Conservation (phyloP, 2,329 filamentous ascomycete genomes). For the Nemania serpens region DNA sequence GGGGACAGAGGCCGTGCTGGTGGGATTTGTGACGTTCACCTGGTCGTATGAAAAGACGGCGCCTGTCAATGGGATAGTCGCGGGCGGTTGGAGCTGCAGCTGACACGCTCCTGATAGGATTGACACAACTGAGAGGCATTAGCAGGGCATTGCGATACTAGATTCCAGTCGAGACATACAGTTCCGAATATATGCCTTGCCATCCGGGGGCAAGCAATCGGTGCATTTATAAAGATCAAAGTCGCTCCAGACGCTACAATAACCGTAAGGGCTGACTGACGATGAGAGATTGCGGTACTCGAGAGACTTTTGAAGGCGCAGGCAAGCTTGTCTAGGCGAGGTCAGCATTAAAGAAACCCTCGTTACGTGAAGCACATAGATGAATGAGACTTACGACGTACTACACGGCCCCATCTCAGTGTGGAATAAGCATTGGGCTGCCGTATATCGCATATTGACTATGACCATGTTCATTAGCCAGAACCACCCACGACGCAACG, state of each 20-base stretch:
- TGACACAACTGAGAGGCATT: slow-evolving; percentile 34
- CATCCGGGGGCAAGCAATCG: slow-evolving; percentile 50
- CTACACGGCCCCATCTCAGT: slow-evolving; percentile 53
- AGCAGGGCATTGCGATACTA: slow-evolving; percentile 3
- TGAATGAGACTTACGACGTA: slow-evolving; percentile 50
- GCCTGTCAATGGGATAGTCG: slow-evolving; percentile 56
- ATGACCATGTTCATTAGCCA: slow-evolving; percentile 28
- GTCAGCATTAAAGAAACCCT: slow-evolving; percentile 33
- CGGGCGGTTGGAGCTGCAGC: slow-evolving; percentile 54
- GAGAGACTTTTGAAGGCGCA: slow-evolving; percentile 51
- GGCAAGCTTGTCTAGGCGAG: slow-evolving; percentile 56
- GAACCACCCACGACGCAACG: neutral
- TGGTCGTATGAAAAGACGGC: slow-evolving; percentile 54
- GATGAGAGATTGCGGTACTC: slow-evolving; percentile 55
- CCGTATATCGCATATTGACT: slow-evolving; percentile 64
- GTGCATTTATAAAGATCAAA: slow-evolving; percentile 50
- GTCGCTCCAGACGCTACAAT: slow-evolving; percentile 56
- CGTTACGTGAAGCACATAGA: neutral
- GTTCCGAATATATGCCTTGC: slow-evolving; percentile 55
- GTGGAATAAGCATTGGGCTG: slow-evolving; percentile 59
- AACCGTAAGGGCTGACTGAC: slow-evolving; percentile 53
- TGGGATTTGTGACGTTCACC: slow-evolving; percentile 57
- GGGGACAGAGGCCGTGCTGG: slow-evolving; percentile 46
- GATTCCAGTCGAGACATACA: slow-evolving; percentile 46
- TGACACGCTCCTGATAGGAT: slow-evolving; percentile 61